These are phyloP conservation scores for Russula abietina DNA, from an alignment of 768 basidiomycete species.

Conservation along the genomic window DNA sequence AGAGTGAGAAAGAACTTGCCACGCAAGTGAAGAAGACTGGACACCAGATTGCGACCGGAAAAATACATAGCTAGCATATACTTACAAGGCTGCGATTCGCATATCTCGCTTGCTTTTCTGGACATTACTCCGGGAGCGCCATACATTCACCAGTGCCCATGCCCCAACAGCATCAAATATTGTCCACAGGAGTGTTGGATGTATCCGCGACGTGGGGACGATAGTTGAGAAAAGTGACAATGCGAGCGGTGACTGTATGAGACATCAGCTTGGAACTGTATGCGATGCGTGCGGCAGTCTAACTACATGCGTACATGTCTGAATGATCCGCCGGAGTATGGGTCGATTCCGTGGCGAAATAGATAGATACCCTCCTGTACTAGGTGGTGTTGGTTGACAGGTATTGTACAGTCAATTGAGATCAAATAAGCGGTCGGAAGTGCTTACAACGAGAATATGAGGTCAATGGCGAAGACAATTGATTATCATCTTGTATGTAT, in stretches of 20 bases:
- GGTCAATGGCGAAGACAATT: constrained; percentile 76
- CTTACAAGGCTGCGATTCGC: constrained; percentile 63
- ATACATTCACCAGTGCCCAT: constrained; percentile 61
- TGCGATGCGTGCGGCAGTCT: background rate
- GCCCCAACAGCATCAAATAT: constrained; percentile 61
- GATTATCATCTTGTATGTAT: constrained; percentile 59
- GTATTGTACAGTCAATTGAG: background rate
- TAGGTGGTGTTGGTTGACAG: constrained; percentile 31
- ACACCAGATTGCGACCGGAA: background rate
- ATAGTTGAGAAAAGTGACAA: constrained; percentile 70
- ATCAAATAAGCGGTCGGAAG: background rate
- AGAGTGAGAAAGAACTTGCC: background rate
- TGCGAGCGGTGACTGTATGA: constrained; percentile 67
- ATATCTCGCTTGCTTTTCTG: constrained; percentile 46
- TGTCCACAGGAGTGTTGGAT: constrained; percentile 62
- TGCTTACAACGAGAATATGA: constrained; percentile 69
- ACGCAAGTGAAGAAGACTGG: background rate
- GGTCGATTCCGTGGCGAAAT: constrained; percentile 68
- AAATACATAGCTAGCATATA: constrained; percentile 25
- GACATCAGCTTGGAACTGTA: background rate
- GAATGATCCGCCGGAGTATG: constrained; percentile 82
- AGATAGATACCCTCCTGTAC: constrained; percentile 90
- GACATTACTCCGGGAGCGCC: constrained; percentile 55
- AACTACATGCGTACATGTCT: constrained; percentile 60
- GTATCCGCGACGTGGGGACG: constrained; percentile 45